Evolutionary conservation across 768 basidiomycete genomes (phyloP).

Genomic region (Pleurotus djamor): DNA sequence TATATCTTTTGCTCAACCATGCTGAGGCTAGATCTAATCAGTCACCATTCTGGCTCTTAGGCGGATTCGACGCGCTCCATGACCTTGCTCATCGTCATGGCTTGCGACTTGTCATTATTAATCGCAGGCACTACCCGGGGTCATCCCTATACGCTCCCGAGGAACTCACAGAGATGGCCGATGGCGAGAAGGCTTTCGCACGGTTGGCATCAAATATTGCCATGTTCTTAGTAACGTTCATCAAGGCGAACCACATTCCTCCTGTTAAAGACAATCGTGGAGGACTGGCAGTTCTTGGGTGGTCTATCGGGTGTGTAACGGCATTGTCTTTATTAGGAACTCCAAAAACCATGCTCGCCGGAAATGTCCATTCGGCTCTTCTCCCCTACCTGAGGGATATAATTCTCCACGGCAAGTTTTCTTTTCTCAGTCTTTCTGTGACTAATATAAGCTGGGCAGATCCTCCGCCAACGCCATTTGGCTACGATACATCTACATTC

Average conservation of each 20-base stretch:
- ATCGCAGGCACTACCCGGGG: conserved; percentile 16
- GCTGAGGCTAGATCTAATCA: neutral
- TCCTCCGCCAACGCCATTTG: conserved; percentile 24
- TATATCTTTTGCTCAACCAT: neutral
- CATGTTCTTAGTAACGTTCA: conserved; percentile 24
- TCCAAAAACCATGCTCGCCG: conserved; percentile 15
- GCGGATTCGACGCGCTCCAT: conserved; percentile 16
- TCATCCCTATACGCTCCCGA: conserved; percentile 27
- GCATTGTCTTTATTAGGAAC: conserved; percentile 25
- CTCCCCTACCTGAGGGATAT: conserved; percentile 26
- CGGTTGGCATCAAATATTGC: conserved; percentile 19
- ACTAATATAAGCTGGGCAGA: conserved; percentile 17
- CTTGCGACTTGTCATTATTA: conserved; percentile 6
- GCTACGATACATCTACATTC: conserved; percentile 10
- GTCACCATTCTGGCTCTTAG: conserved; percentile 4
- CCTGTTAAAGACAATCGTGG: conserved; percentile 20
- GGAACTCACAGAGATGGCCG: conserved; percentile 26
- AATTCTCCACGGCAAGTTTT: conserved; percentile 28
- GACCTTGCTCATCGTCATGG: conserved; percentile 10
- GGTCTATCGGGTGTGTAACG: conserved; percentile 31
- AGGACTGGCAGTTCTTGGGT: conserved; percentile 34
- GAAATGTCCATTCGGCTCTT: conserved; percentile 16
- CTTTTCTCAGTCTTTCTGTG: neutral
- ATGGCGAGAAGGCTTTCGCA: conserved; percentile 23
- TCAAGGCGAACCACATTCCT: conserved; percentile 22